A percentile compares a stretch with the other conserved stretches of the same genome.
Evolutionary conservation across 805 yeast genomes (phyloP).

Genomic region (Ogataea kodamae): DNA sequence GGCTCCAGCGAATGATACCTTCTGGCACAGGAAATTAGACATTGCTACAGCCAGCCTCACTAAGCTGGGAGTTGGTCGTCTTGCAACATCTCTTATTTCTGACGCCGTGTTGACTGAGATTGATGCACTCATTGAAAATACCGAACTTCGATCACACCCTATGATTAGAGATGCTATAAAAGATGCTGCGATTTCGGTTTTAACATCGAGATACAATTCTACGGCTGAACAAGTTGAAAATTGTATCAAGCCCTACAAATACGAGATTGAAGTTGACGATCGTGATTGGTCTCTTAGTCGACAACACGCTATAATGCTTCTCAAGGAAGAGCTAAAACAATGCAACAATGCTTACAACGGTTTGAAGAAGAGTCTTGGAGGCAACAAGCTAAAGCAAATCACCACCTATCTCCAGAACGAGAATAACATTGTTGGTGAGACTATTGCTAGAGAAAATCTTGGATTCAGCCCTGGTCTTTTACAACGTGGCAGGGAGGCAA

Average conservation of each 20-base stretch:
- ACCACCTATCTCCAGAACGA: constrained; percentile 63
- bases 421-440: constrained; percentile 33
- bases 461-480: constrained; percentile 80
- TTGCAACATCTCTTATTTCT: constrained; percentile 79
- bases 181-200: constrained; percentile 79
- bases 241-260: constrained; percentile 95
- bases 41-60: constrained; percentile 80
- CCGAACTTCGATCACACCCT: constrained; percentile 83
- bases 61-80: constrained; percentile 89
- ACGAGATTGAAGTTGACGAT: constrained; percentile 94
- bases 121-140: constrained; percentile 64
- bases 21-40: constrained; percentile 88
- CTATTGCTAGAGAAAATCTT: constrained; percentile 61
- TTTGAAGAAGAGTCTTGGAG: constrained; percentile 72
- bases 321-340: constrained; percentile 83
- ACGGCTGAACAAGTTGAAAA: constrained; percentile 99
- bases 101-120: constrained; percentile 77
- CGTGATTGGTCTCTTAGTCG: constrained; percentile 86
- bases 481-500: constrained; percentile 77
- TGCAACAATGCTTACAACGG: constrained; percentile 61
- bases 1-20: constrained; percentile 62
- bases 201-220: constrained; percentile 74
- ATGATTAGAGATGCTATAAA: constrained; percentile 74
- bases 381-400: constrained; percentile 78
- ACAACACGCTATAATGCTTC: constrained; percentile 67